phyloP scores from a whole-genome alignment of 352 stramenopile genomes.

The Thalassiosira pacifica region DNA sequence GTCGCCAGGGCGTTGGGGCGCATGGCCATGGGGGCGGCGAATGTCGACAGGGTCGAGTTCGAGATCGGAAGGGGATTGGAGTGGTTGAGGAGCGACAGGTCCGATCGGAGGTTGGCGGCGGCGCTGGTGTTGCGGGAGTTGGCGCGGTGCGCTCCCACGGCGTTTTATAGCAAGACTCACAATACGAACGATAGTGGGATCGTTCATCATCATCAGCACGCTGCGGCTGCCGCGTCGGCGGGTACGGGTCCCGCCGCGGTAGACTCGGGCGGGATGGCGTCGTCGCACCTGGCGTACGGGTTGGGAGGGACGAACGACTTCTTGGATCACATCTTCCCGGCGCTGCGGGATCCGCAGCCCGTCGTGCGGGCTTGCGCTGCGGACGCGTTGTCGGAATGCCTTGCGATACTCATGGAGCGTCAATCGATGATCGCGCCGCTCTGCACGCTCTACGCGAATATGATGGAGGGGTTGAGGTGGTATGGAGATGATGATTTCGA shows the following conservation, averaged over 20 bases:
- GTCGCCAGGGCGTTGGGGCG: conserved; percentile 78
- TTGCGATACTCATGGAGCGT: conserved; percentile 85
- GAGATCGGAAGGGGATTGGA: conserved; percentile 83
- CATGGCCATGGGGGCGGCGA: conserved; percentile 75
- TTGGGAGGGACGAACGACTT: conserved; percentile 80
- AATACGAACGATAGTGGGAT: conserved; percentile 3
- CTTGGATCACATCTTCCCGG: conserved; percentile 84
- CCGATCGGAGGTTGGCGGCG: conserved; percentile 83
- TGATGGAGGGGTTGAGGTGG: conserved; percentile 78
- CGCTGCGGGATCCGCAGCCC: conserved; percentile 80
- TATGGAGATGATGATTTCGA: conserved; percentile 1
- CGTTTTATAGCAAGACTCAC: conserved; percentile 85
- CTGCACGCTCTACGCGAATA: conserved; percentile 79
- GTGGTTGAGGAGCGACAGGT: conserved; percentile 82
- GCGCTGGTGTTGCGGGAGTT: conserved; percentile 84
- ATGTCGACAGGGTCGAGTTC: conserved; percentile 85
- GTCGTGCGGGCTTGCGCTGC: conserved; percentile 86
- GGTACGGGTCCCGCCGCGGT: no score
- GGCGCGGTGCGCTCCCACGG: conserved; percentile 80
- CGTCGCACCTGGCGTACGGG: conserved; percentile 4
- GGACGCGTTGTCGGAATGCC: conserved; percentile 83
- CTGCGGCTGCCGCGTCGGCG: not conserved
- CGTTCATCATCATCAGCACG: conserved; percentile 12
- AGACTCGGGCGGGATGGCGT: not conserved
- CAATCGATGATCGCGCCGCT: conserved; percentile 75